Base-by-base conservation (phyloP, 2,329 filamentous ascomycete species). In the Penicillium sp. region DNA sequence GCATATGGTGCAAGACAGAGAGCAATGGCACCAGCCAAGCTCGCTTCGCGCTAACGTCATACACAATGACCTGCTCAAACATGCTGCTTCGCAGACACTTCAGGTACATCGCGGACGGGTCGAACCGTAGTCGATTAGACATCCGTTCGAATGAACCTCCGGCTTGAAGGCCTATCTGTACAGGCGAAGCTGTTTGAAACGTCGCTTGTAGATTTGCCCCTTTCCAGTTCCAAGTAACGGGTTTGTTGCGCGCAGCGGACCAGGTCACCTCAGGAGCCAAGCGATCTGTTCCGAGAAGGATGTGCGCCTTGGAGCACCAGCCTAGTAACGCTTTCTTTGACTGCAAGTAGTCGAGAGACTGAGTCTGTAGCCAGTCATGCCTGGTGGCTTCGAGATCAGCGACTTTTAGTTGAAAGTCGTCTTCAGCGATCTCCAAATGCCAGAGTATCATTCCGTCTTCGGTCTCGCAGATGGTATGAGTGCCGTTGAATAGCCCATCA, bases 401-500 rank as follows among this genome's bases (percentile, higher is more conserved):
- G 16, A 43, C 34, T n/a, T 55, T 51, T 16, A 55, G 16, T 18
- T 52, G 53, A 12, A 15, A 51, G n/a, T 52, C 49, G 18, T 47
- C 13, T 7, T 13, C 26, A 9, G 49, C 29, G 13, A 43, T 55
- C 57, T 13, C 57, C 15, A 59, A 18, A 29, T 57, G 57, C 52
- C 54, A 59, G 15, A 51, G 16, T 13, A 57, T 55, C 39, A 33
- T 55, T 3, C 18, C 41, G 36, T 57, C 49, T 2, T 43, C 47
- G 9, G 33, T 53, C n/a, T 26, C 21, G 16, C 44, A 13, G 10
- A 59, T 7, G 56, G 54, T 28, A 59, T 39, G 4, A 59, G 31
- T 2, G 48, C 51, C 1, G 54, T 57, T 3, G 54, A 52, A 28
- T 54, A 57, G 13, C 51, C 53, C 8, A 59, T 15, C 23, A 59